These are phyloP conservation scores for Komagataella mondaviorum DNA, from an alignment of 805 yeast genomes.

Conservation along the genomic window DNA sequence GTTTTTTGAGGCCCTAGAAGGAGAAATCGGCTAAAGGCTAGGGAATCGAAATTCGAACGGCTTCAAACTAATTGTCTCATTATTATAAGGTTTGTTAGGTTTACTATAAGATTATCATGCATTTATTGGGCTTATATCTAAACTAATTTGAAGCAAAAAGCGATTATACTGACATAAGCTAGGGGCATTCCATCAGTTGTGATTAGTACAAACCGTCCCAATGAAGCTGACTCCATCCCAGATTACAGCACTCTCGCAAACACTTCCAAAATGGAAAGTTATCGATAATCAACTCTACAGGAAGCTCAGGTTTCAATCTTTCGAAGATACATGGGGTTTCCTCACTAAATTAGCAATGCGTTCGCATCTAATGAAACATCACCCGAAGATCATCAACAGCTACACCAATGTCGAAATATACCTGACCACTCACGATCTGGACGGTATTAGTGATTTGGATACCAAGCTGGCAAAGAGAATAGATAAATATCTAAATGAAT, in stretches of 20 bases:
- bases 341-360: constrained; percentile 42
- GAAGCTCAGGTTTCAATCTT: constrained; percentile 30
- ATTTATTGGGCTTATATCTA: no score
- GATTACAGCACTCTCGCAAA: constrained; percentile 3
- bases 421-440: constrained; percentile 54
- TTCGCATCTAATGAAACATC: constrained; percentile 50
- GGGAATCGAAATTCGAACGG: not conserved
- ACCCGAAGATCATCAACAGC: constrained; percentile 53
- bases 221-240: not conserved
- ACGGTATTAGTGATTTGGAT: constrained; percentile 41
- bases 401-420: constrained; percentile 43
- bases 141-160: no score
- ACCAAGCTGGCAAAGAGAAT: constrained; percentile 39
- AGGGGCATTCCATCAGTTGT: no score
- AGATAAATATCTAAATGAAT: constrained; percentile 17
- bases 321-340: constrained; percentile 56
- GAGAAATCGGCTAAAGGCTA: not conserved
- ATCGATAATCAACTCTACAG: constrained; percentile 17
- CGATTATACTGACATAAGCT: not conserved
- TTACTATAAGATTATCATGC: not conserved
- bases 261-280: constrained; percentile 12
- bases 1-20: not conserved
- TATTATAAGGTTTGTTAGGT: not conserved
- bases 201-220: not conserved
- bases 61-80: not conserved